Evolutionary conservation across 495 filamentous ascomycete species (phyloP).

Genomic region (Daldinia loculata): DNA sequence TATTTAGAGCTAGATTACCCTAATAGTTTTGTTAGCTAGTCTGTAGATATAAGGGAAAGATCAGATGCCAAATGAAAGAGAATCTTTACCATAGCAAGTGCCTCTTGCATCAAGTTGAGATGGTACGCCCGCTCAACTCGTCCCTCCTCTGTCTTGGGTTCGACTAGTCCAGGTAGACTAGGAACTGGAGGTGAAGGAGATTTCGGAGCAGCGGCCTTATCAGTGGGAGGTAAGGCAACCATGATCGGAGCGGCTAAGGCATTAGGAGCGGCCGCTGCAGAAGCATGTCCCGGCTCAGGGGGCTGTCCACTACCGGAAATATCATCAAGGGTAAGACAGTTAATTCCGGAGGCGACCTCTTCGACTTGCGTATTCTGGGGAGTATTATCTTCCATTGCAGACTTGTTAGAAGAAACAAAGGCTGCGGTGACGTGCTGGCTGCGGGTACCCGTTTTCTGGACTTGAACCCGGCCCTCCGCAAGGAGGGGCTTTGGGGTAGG

Average conservation of each 20-base stretch:
- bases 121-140: conserved; percentile 51
- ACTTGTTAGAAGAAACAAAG: conserved; percentile 15
- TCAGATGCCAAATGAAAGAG: not conserved
- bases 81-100: conserved; percentile 69
- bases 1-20: conserved; percentile 81
- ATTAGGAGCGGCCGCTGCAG: conserved; percentile 18
- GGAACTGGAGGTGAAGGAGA: not conserved
- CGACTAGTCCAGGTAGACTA: conserved; percentile 40
- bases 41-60: conserved; percentile 1
- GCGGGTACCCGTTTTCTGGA: conserved; percentile 44
- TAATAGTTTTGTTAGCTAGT: conserved; percentile 46
- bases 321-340: conserved; percentile 31
- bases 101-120: conserved; percentile 73
- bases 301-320: conserved; percentile 1
- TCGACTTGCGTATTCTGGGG: conserved; percentile 3
- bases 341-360: conserved; percentile 11
- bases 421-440: conserved; percentile 23
- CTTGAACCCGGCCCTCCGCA: conserved; percentile 23
- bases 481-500: conserved; percentile 27
- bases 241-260: conserved; percentile 18
- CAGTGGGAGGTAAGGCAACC: conserved; percentile 32
- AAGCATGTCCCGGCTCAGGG: conserved; percentile 4
- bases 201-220: not conserved
- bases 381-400: conserved; percentile 8
- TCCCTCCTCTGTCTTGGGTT: conserved; percentile 44